Evolutionary conservation across 768 basidiomycete species (phyloP).

Genomic region (Lanmaoa rubissima): DNA sequence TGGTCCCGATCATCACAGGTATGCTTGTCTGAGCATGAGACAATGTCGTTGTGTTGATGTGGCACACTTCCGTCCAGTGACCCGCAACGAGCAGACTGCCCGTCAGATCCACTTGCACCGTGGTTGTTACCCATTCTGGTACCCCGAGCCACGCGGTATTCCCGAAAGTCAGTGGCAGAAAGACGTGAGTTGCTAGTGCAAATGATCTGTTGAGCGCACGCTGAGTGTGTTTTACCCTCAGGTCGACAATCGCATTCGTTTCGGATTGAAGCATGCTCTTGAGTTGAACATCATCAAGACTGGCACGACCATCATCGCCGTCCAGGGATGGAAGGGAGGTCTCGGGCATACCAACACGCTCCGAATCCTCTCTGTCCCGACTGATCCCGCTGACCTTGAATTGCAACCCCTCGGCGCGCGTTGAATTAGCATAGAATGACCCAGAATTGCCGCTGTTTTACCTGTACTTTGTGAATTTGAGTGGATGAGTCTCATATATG

Average conservation of each 20-base stretch:
- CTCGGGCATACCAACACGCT: conserved; percentile 94
- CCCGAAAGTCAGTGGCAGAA: conserved; percentile 93
- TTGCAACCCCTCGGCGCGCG: conserved; percentile 54
- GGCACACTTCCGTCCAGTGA: conserved; percentile 51
- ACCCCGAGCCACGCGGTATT: conserved; percentile 90
- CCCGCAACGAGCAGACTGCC: conserved; percentile 92
- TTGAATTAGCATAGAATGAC: conserved; percentile 12
- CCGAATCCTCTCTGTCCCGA: conserved; percentile 80
- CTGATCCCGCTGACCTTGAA: conserved; percentile 75
- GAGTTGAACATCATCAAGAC: conserved; percentile 83
- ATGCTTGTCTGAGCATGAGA: conserved; percentile 21
- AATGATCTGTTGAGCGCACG: neutral
- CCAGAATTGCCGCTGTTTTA: conserved; percentile 11
- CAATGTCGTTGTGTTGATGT: conserved; percentile 6
- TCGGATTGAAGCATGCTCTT: conserved; percentile 82
- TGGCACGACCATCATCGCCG: conserved; percentile 86
- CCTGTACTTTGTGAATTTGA: neutral
- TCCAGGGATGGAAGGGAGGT: conserved; percentile 99
- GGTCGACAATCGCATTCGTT: conserved; percentile 90
- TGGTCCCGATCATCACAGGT: conserved; percentile 94
- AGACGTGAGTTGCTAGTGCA: conserved; percentile 58
- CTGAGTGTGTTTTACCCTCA: conserved; percentile 29
- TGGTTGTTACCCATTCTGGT: conserved; percentile 97
- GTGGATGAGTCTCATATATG: neutral
- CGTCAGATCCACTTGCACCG: conserved; percentile 97